Percentiles rank a stretch among this genome's conserved stretches.
Evolutionary conservation across 1,284 basidiomycete species (phyloP).

Genomic region (Ceratobasidium sp.): DNA sequence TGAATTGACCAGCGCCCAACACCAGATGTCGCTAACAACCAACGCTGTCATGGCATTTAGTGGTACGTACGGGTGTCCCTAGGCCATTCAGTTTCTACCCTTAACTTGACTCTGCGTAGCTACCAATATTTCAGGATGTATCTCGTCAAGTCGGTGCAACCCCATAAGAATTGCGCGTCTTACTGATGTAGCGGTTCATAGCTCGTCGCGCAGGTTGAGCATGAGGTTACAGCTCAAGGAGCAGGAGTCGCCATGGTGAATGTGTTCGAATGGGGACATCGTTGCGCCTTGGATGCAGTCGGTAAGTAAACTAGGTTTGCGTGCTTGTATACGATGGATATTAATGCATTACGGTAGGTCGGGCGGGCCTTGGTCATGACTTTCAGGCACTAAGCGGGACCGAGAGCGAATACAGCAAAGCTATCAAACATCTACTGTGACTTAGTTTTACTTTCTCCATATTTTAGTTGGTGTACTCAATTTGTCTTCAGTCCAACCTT

Average conservation of each 20-base stretch:
- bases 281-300: slow-evolving; percentile 22
- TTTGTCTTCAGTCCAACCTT: slow-evolving; percentile 11
- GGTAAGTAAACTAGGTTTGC: neutral
- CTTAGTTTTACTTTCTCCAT: neutral
- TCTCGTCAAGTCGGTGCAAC: neutral
- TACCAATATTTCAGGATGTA: slow-evolving; percentile 28
- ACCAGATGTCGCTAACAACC: neutral
- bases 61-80: neutral
- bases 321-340: neutral
- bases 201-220: slow-evolving; percentile 19
- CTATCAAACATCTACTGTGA: slow-evolving; percentile 39
- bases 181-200: neutral
- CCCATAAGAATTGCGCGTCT: neutral
- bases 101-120: neutral
- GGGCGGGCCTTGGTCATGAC: slow-evolving; percentile 26
- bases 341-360: neutral
- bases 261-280: slow-evolving; percentile 27
- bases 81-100: neutral
- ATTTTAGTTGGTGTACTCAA: neutral
- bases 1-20: neutral
- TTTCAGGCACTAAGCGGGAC: slow-evolving; percentile 23
- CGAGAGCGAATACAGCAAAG: slow-evolving; percentile 33
- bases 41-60: neutral
- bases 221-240: slow-evolving; percentile 14
- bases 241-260: slow-evolving; percentile 1